Conservation (phyloP, 176 grass and related monocot species). For the Secale cereale region DNA sequence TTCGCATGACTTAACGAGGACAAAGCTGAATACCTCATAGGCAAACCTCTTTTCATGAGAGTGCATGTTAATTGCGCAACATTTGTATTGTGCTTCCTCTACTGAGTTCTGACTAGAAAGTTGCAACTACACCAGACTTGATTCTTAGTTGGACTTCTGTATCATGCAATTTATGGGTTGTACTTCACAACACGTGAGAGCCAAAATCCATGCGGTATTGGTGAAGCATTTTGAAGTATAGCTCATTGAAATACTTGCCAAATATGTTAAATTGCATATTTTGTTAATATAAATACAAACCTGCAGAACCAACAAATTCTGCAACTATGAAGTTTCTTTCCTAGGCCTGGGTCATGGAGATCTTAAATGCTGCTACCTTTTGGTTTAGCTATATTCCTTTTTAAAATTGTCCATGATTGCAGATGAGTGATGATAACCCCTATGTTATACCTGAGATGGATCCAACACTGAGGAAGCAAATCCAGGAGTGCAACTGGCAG, state of each 20-base stretch:
- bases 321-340: not conserved
- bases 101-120: not conserved
- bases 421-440: slow-evolving; percentile 99
- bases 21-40: not conserved
- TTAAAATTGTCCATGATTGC: slow-evolving; percentile 2
- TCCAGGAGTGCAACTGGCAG: slow-evolving; percentile 98
- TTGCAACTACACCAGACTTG: not conserved
- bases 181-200: not conserved
- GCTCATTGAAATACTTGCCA: not conserved
- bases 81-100: not conserved
- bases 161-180: not conserved
- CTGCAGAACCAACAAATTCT: not conserved
- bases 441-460: slow-evolving; percentile 98
- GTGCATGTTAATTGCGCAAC: not conserved
- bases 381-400: slow-evolving; percentile 6
- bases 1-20: slow-evolving; percentile 4
- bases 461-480: slow-evolving; percentile 84
- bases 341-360: not conserved
- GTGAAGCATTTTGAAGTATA: not conserved
- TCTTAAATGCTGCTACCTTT: slow-evolving; percentile 1
- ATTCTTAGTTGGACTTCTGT: not conserved
- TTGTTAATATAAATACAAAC: not conserved
- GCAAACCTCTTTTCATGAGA: not conserved
- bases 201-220: not conserved
- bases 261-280: not conserved